These are phyloP conservation scores for Kingdonia uniflora DNA, from an alignment of 164 flowering plant genomes.

Conservation along the genomic window DNA sequence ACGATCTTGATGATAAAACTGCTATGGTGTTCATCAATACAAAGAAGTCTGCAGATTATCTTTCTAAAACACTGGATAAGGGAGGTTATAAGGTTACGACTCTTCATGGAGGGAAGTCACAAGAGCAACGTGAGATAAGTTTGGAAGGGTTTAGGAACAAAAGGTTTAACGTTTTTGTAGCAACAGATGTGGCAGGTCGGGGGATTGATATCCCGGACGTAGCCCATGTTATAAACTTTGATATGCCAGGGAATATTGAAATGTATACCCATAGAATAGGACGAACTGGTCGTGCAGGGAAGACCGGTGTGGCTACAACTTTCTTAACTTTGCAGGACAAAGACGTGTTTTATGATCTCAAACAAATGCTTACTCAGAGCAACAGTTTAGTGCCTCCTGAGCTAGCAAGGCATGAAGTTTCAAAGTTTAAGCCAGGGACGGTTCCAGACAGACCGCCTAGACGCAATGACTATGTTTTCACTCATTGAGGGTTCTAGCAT, in stretches of 20 bases:
- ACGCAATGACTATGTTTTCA: constrained; percentile 69
- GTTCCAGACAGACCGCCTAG: constrained; percentile 86
- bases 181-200: constrained; percentile 94
- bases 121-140: constrained; percentile 86
- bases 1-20: constrained; percentile 79
- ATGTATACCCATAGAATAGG: too few species aligned
- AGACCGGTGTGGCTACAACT: constrained; percentile 85
- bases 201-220: constrained; percentile 98
- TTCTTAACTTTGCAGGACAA: constrained; percentile 75
- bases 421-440: constrained; percentile 83
- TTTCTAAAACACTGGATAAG: constrained; percentile 64
- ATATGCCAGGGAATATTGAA: too few species aligned
- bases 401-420: constrained; percentile 78
- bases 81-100: constrained; percentile 69
- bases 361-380: constrained; percentile 83
- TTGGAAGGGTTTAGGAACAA: constrained; percentile 84
- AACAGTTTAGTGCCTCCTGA: constrained; percentile 90
- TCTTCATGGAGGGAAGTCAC: constrained; percentile 89
- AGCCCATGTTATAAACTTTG: too few species aligned
- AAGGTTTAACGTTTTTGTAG: constrained; percentile 84
- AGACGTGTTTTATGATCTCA: constrained; percentile 87
- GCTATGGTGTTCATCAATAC: constrained; percentile 86
- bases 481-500: too few species aligned
- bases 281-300: constrained; percentile 93
- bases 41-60: constrained; percentile 60